Percentiles rank a stretch among this genome's conserved stretches.
These are phyloP conservation scores for Aureococcus anophagefferens DNA, from an alignment of 108 stramenopile species.

Conservation along the genomic window DNA sequence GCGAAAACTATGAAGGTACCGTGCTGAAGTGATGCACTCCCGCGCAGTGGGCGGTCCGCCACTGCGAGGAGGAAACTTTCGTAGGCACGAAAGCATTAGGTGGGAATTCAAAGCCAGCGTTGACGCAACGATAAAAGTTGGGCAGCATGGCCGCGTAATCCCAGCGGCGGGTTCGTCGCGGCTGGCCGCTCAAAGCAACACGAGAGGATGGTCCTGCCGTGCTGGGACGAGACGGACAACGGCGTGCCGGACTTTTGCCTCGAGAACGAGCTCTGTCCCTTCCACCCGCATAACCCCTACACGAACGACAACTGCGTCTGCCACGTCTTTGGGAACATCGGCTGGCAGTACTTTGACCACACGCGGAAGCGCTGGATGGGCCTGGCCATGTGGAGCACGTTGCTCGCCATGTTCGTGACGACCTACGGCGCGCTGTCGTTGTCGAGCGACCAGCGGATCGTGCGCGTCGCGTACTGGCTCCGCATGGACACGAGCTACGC, in stretches of 20 bases:
- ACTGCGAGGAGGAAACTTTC: too few species aligned
- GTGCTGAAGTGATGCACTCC: too few species aligned
- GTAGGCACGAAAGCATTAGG: too few species aligned
- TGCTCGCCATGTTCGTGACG: not conserved
- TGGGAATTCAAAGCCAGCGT: too few species aligned
- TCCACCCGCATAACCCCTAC: not conserved
- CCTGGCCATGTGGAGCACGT: not conserved
- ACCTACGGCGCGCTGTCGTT: not conserved
- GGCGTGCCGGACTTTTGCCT: not conserved
- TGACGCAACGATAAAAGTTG: too few species aligned
- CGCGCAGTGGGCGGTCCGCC: too few species aligned
- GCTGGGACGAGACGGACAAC: constrained; percentile 1
- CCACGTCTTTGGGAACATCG: not conserved
- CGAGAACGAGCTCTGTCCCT: not conserved
- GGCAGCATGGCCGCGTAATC: too few species aligned
- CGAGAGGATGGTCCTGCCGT: too few species aligned
- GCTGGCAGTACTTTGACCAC: not conserved
- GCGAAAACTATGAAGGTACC: too few species aligned
- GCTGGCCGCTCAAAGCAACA: too few species aligned
- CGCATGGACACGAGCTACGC: too few species aligned
- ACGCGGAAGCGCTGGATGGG: not conserved
- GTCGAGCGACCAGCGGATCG: not conserved
- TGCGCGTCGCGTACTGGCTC: not conserved
- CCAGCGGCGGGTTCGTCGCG: too few species aligned
- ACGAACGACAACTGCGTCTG: not conserved